A percentile compares a stretch with the other conserved stretches of the same genome.
These are phyloP conservation scores for Apiospora sp. DNA, from an alignment of 2,329 filamentous ascomycete species.

Conservation along the genomic window DNA sequence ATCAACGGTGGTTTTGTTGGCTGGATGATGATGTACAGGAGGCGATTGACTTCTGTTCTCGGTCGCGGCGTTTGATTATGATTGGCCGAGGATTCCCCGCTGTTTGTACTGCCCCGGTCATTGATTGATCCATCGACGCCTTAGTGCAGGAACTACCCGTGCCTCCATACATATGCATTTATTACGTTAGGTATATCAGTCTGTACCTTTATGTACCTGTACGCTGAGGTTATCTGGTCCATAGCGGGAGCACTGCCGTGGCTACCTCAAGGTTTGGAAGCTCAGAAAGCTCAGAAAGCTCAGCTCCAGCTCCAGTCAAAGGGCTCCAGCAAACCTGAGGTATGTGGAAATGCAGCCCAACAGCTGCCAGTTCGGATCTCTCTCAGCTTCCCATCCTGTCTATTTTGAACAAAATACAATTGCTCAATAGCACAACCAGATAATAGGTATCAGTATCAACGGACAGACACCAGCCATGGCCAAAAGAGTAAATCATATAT, in stretches of 20 bases:
- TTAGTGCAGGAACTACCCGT: neutral
- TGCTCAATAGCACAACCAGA: neutral
- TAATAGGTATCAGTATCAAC: neutral
- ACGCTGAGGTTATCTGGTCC: neutral
- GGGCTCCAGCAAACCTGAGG: neutral
- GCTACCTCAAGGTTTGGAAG: neutral
- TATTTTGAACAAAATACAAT: neutral
- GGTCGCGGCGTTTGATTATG: neutral
- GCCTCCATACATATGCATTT: no score
- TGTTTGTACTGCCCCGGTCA: neutral
- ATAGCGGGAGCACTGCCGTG: neutral
- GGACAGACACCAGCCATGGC: neutral
- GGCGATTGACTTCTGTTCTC: neutral
- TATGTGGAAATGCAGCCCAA: neutral
- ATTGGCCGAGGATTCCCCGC: constrained; percentile 7
- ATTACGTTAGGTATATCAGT: neutral
- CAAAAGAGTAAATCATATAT: neutral
- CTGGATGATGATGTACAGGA: neutral
- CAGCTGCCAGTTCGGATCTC: neutral
- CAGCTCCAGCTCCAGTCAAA: neutral
- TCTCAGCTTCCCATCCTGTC: constrained; percentile 6
- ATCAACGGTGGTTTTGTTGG: neutral
- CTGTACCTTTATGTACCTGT: neutral
- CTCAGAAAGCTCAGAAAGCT: neutral
- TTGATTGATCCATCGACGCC: neutral